Conservation (phyloP, 2,329 filamentous ascomycete species). For the Phaeomoniella chlamydospora region DNA sequence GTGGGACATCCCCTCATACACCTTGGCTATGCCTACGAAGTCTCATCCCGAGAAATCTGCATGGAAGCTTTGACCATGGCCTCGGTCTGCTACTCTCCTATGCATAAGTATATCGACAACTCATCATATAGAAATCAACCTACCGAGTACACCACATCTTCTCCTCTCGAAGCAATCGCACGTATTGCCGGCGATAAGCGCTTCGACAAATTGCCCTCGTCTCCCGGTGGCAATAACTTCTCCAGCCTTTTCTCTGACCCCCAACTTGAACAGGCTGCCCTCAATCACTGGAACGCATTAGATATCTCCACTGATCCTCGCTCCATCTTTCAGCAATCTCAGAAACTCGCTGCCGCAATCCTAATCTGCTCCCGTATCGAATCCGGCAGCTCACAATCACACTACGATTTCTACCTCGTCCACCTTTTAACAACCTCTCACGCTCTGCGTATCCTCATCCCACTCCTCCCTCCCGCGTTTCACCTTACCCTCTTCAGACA, state of each 20-base stretch:
- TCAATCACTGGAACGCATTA: conserved; percentile 92
- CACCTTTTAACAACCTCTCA: conserved; percentile 77
- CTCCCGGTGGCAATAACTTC: conserved; percentile 48
- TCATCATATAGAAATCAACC: conserved; percentile 49
- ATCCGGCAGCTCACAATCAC: conserved; percentile 14
- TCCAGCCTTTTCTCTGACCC: conserved; percentile 52
- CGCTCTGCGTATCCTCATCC: conserved; percentile 73
- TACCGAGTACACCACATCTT: conserved; percentile 43
- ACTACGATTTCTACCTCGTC: conserved; percentile 69
- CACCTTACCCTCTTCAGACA: conserved; percentile 64
- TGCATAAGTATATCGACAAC: conserved; percentile 55
- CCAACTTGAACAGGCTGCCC: conserved; percentile 43
- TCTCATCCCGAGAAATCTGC: conserved; percentile 69
- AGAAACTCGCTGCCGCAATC: conserved; percentile 36
- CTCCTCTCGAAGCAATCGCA: conserved; percentile 56
- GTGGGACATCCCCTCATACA: conserved; percentile 91
- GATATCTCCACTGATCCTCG: conserved; percentile 47
- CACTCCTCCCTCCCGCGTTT: conserved; percentile 56
- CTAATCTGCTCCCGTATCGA: conserved; percentile 13
- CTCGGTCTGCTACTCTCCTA: conserved; percentile 40
- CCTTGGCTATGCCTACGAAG: conserved; percentile 82
- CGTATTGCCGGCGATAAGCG: conserved; percentile 53
- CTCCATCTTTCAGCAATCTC: conserved; percentile 61
- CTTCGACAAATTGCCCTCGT: conserved; percentile 52
- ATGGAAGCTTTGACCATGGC: conserved; percentile 74